Conservation (phyloP, 805 yeast species). For the Myxozyma geophila region DNA sequence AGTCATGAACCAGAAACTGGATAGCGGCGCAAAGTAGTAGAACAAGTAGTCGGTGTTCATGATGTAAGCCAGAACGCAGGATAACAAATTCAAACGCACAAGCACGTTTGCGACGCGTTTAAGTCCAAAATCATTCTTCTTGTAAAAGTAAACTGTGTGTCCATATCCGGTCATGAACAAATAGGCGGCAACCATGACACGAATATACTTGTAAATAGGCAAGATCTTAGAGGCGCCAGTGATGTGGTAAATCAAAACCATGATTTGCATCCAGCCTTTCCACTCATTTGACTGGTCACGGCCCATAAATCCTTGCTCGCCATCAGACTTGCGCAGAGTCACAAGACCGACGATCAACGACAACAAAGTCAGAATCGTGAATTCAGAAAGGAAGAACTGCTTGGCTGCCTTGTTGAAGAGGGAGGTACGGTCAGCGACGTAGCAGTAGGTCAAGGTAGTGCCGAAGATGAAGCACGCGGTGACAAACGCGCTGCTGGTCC, state of each 20-base stretch:
- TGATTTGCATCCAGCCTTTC: slow-evolving; percentile 42
- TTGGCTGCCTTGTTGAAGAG: slow-evolving; percentile 36
- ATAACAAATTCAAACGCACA: slow-evolving; percentile 36
- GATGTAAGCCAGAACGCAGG: slow-evolving; percentile 37
- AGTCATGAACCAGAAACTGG: slow-evolving; percentile 39
- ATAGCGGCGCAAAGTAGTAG: slow-evolving; percentile 40
- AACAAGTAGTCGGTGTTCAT: slow-evolving; percentile 40
- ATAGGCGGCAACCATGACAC: slow-evolving; percentile 40
- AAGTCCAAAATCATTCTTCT: slow-evolving; percentile 37
- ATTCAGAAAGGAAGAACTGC: slow-evolving; percentile 33
- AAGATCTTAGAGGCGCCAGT: slow-evolving; percentile 40
- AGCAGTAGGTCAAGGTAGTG: slow-evolving; percentile 34
- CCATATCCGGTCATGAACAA: slow-evolving; percentile 41
- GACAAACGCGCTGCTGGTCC: slow-evolving; percentile 18
- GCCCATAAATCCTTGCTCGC: slow-evolving; percentile 39
- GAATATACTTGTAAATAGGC: slow-evolving; percentile 39
- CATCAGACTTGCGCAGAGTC: slow-evolving; percentile 21
- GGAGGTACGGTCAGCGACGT: slow-evolving; percentile 37
- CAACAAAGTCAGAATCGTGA: slow-evolving; percentile 22
- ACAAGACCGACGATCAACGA: slow-evolving; percentile 20
- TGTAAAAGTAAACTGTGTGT: slow-evolving; percentile 37
- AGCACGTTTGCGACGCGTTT: slow-evolving; percentile 39
- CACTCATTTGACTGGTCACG: slow-evolving; percentile 41
- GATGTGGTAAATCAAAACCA: slow-evolving; percentile 39
- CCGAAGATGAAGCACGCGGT: slow-evolving; percentile 31